These are phyloP conservation scores for Jaltomata sinuosa DNA, from an alignment of 257 asterid genomes.

Conservation along the genomic window DNA sequence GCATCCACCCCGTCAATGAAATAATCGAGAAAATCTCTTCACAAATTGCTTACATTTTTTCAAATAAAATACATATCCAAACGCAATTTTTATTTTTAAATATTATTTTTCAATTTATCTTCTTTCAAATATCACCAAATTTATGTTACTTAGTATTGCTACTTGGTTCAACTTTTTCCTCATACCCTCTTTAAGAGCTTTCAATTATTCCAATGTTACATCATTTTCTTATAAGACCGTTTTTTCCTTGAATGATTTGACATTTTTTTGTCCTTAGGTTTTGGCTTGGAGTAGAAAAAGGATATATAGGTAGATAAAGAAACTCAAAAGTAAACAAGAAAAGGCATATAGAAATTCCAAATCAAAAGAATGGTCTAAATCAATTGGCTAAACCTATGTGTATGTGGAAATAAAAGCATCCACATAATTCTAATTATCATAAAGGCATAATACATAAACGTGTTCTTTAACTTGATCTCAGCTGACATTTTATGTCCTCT, in stretches of 20 bases:
- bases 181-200: neutral
- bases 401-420: neutral
- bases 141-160: neutral
- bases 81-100: neutral
- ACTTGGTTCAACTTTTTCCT: neutral
- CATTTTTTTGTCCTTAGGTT: neutral
- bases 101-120: neutral
- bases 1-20: no score
- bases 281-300: neutral
- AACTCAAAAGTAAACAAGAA: neutral
- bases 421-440: neutral
- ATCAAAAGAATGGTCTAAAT: neutral
- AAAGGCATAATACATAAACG: no score
- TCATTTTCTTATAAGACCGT: neutral
- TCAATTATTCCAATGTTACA: neutral
- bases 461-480: no score
- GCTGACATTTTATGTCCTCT: no score
- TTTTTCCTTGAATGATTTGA: neutral
- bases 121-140: neutral
- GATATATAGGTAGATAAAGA: neutral
- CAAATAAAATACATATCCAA: fast-evolving
- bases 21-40: no score
- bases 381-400: neutral
- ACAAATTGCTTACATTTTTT: neutral
- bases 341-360: neutral